These are phyloP conservation scores for Meredithiella fracta DNA, from an alignment of 2,329 filamentous ascomycete genomes.

Conservation along the genomic window DNA sequence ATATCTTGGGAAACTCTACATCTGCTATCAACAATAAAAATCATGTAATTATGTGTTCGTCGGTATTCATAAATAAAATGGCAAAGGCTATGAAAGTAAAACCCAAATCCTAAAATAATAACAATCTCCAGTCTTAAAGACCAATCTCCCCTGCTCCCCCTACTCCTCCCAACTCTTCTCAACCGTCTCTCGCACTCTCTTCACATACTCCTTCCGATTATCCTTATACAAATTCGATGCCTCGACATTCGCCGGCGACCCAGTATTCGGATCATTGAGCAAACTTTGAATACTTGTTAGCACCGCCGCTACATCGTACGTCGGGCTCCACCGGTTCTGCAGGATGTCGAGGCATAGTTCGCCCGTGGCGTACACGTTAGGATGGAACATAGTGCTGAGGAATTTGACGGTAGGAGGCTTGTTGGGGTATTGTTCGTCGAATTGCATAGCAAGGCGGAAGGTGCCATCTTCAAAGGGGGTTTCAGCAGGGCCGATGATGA, in stretches of 20 bases:
- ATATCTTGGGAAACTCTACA: too few relatives aligned
- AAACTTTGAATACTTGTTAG: constrained; percentile 96
- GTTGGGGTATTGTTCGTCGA: constrained; percentile 97
- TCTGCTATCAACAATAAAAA: too few relatives aligned
- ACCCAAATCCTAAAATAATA: not conserved
- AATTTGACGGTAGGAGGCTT: constrained; percentile 97
- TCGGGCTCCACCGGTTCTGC: constrained; percentile 96
- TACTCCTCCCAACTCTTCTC: constrained; percentile 99
- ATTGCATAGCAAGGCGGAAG: constrained; percentile 95
- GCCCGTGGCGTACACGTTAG: constrained; percentile 93
- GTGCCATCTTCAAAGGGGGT: constrained; percentile 98
- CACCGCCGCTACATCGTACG: constrained; percentile 93
- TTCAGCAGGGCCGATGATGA: constrained; percentile 92
- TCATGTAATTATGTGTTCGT: not conserved
- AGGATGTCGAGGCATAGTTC: constrained; percentile 93
- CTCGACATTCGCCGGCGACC: constrained; percentile 92
- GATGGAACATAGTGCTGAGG: constrained; percentile 98
- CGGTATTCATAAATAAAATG: not conserved
- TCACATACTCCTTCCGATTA: constrained; percentile 89
- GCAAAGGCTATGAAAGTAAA: not conserved
- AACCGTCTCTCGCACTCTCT: constrained; percentile 86
- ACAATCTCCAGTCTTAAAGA: not conserved
- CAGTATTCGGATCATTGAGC: constrained; percentile 96
- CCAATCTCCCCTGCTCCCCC: constrained; percentile 6
- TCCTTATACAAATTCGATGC: constrained; percentile 97